Evolutionary conservation across 139 green algal species (phyloP), one percentile per base, ranked within the genome.

Genomic region (Coelastrella sp.): DNA sequence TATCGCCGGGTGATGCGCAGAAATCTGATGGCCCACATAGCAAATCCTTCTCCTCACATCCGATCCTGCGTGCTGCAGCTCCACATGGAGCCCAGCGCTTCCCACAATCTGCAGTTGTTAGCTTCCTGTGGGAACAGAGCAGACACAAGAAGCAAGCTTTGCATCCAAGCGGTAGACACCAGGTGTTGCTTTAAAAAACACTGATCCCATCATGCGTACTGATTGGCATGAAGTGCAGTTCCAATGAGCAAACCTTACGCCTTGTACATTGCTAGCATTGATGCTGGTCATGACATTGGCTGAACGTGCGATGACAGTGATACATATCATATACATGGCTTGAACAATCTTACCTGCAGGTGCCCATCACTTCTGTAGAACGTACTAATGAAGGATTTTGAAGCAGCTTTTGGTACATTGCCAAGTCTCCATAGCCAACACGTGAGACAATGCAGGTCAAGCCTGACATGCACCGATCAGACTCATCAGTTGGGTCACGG

Each of bases 1-100:
- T 86, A 51, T 86, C 80, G 2, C 30, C 80, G 17, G 80, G 80
- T 5, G 80, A 86, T 0, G 80, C 80, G 40, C 80, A 86, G 45
- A 60, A 86, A 6, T 50, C 50, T 17, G n/a, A 8, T 32, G 45
- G 21, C 4, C 13, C 25, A 51, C 80, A 86, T 9, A 27, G 23
- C 6, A 82, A 9, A 8, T 71, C 27, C 9, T 48, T 41, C 32
- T 80, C 50, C 5, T 37, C 38, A 34, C 80, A 86, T 50, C 80
- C 80, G 15, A 86, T 38, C 27, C 40, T 53, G 19, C 38, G 19
- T 1, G 67, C 80, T 27, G 67, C 80, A 48, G 48, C 66, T 4
- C 80, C 80, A 35, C 80, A 86, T 5, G 80, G 80, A 27, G 35
- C 17, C 35, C 37, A 86, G 13, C n/a, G 62, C 35, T 85, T 78